These are phyloP conservation scores for Phytophthora gonapodyides DNA, from an alignment of 352 stramenopile genomes.

Conservation along the genomic window DNA sequence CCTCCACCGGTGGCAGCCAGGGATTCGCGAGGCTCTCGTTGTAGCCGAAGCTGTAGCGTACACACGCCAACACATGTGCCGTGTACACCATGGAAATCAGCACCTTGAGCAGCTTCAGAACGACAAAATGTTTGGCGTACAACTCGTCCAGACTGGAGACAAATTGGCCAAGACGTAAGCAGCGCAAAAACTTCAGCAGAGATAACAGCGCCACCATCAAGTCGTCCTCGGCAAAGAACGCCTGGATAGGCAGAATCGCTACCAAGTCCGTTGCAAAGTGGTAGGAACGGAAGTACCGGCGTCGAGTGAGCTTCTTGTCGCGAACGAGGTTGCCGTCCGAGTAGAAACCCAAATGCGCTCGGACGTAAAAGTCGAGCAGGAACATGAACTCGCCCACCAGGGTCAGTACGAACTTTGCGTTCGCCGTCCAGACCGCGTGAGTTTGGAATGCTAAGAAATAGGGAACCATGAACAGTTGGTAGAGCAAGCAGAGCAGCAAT, in stretches of 20 bases:
- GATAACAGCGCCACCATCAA: slow-evolving; percentile 33
- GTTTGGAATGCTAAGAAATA: slow-evolving; percentile 59
- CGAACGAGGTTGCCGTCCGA: slow-evolving; percentile 62
- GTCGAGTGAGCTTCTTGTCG: slow-evolving; percentile 41
- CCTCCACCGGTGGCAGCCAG: slow-evolving; percentile 48
- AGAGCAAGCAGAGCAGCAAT: slow-evolving; percentile 54
- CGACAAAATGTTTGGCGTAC: slow-evolving; percentile 66
- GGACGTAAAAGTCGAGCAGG: slow-evolving; percentile 56
- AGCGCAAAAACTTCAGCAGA: slow-evolving; percentile 50
- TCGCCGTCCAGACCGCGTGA: slow-evolving; percentile 13
- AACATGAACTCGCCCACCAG: slow-evolving; percentile 54
- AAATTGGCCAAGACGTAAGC: slow-evolving; percentile 47
- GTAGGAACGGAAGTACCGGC: slow-evolving; percentile 54
- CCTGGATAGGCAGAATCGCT: slow-evolving; percentile 40
- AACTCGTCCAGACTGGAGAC: slow-evolving; percentile 59
- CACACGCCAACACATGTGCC: slow-evolving; percentile 61
- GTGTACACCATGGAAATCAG: slow-evolving; percentile 54
- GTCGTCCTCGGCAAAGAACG: background rate
- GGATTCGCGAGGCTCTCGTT: slow-evolving; percentile 47
- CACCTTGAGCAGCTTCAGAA: slow-evolving; percentile 54
- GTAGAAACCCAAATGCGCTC: slow-evolving; percentile 64
- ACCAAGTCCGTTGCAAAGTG: slow-evolving; percentile 55
- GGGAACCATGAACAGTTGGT: slow-evolving; percentile 59
- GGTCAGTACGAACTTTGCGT: slow-evolving; percentile 29
- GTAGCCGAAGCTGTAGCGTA: slow-evolving; percentile 67